Conservation (phyloP, 306 rosid genomes). For the Glycyrrhiza uralensis region DNA sequence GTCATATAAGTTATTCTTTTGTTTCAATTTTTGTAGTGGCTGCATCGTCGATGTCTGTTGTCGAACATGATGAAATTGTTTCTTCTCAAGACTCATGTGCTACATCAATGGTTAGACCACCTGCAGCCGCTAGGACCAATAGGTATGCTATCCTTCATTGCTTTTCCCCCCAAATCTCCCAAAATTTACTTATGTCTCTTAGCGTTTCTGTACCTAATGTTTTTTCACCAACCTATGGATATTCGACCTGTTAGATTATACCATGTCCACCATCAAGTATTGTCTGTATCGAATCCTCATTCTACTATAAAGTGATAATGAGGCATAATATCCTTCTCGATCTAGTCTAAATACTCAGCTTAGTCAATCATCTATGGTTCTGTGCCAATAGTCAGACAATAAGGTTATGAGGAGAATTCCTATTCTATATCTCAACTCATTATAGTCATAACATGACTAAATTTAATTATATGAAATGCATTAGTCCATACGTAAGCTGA, state of each 20-base stretch:
- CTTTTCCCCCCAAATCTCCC: neutral
- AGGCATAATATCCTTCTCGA: neutral
- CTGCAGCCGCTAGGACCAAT: conserved; percentile 50
- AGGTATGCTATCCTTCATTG: conserved; percentile 48
- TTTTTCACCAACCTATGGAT: neutral
- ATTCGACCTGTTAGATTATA: neutral
- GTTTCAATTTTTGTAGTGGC: conserved; percentile 36
- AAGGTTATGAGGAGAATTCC: neutral
- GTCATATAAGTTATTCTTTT: conserved; percentile 15
- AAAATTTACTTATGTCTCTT: neutral
- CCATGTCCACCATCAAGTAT: neutral
- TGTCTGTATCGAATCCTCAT: too few relatives aligned
- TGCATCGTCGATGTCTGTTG: conserved; percentile 55
- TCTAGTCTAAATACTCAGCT: neutral
- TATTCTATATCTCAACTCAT: too few relatives aligned
- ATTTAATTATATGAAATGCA: neutral
- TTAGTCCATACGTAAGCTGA: neutral
- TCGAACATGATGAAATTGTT: conserved; percentile 66
- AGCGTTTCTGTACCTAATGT: neutral
- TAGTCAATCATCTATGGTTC: neutral
- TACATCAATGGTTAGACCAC: conserved; percentile 46
- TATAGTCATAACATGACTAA: neutral
- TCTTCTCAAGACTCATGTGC: conserved; percentile 64
- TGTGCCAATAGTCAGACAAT: neutral
- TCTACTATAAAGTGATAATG: neutral